Conservation (phyloP, 163 green algal genomes). For the Coccomyxa subellipsoidea region DNA sequence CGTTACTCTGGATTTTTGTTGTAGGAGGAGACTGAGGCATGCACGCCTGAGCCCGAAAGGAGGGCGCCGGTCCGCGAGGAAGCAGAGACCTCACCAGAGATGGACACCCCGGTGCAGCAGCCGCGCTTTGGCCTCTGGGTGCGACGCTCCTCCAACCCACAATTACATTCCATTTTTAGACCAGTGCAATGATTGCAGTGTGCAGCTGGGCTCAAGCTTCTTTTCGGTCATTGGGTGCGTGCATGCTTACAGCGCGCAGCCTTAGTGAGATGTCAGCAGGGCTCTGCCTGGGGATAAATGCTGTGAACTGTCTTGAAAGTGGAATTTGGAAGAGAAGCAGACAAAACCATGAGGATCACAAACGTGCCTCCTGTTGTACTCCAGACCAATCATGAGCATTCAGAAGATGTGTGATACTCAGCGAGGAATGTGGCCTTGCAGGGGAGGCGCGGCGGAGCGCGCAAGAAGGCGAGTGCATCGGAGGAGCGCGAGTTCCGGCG, state of each 20-base stretch:
- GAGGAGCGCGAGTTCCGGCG: constrained; percentile 43
- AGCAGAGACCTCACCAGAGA: background rate
- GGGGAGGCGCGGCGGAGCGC: background rate
- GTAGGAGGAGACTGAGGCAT: background rate
- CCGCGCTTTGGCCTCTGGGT: background rate
- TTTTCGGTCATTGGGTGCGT: too few relatives aligned
- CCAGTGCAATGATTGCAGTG: background rate
- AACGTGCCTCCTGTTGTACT: too few relatives aligned
- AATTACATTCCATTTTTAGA: background rate
- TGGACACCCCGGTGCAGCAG: background rate
- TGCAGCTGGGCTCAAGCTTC: too few relatives aligned
- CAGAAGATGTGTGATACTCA: too few relatives aligned
- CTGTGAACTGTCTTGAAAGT: too few relatives aligned
- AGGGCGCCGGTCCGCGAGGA: background rate
- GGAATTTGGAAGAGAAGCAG: too few relatives aligned
- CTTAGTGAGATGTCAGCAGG: background rate
- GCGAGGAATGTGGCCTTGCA: background rate
- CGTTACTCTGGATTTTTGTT: too few relatives aligned
- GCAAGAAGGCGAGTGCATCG: constrained; percentile 1
- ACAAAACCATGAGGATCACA: too few relatives aligned
- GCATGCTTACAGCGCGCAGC: background rate
- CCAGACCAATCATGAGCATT: too few relatives aligned
- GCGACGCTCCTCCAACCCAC: background rate
- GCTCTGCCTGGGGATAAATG: too few relatives aligned
- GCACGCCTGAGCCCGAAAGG: background rate